These are phyloP conservation scores for Cylindrotheca closterium DNA, from an alignment of 108 stramenopile genomes.

Conservation along the genomic window DNA sequence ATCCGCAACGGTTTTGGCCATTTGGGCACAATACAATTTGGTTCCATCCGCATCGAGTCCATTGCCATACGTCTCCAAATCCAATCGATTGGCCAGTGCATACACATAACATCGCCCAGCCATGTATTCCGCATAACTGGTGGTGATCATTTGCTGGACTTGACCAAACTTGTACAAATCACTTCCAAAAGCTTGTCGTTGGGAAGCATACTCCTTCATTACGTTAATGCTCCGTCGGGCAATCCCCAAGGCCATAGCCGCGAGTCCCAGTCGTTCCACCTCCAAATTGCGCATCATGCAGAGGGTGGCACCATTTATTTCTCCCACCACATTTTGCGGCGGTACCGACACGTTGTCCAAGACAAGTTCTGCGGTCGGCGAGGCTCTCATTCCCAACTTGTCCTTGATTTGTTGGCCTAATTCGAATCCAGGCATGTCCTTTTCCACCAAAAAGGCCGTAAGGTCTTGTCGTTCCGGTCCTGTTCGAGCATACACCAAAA, in stretches of 20 bases:
- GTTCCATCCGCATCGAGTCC: conserved; percentile 97
- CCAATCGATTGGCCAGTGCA: conserved; percentile 76
- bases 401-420: conserved; percentile 96
- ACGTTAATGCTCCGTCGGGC: conserved; percentile 91
- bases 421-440: conserved; percentile 93
- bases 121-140: conserved; percentile 97
- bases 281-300: conserved; percentile 99
- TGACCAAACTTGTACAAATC: conserved; percentile 90
- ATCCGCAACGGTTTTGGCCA: conserved; percentile 97
- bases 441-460: conserved; percentile 95
- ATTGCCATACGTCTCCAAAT: conserved; percentile 78
- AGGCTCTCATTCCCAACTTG: conserved; percentile 94
- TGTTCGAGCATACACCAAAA: conserved; percentile 96
- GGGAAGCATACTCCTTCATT: conserved; percentile 89
- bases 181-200: conserved; percentile 92
- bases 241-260: conserved; percentile 95
- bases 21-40: conserved; percentile 94
- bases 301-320: conserved; percentile 86
- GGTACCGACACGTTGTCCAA: conserved; percentile 94
- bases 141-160: conserved; percentile 91
- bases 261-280: conserved; percentile 95
- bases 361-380: conserved; percentile 95
- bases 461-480: conserved; percentile 70
- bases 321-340: conserved; percentile 81
- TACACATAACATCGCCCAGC: conserved; percentile 94